Base-by-base conservation (phyloP, 2,329 filamentous ascomycete species). In the Aspergillus novoparasiticus region DNA sequence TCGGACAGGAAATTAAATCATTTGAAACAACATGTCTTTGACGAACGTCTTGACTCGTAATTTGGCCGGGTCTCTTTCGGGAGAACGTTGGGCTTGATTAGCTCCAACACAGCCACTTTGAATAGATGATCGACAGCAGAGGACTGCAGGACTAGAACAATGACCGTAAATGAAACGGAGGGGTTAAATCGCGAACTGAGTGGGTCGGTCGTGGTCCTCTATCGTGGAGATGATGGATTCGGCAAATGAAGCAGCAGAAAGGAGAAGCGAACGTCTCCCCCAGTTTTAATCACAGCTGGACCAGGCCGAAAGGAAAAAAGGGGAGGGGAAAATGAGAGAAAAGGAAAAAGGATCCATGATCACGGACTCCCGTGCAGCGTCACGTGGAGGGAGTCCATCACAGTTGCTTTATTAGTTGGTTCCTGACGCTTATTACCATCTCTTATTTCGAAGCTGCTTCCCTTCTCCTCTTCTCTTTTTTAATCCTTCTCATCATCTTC, bases 61-160 rank as follows among this genome's bases (percentile, higher is more conserved):
- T 32, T 28, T 32, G 28, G 48, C 48, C 28, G 48, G 28, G 48
- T n/a, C 26, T 51, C 48, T 51, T 46, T 51, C 48, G 48, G 48
- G 28, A 51, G 28, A 51, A 21, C 48, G 28, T 32, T 51, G 48
- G 16, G 30, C 28, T 51, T 51, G 28, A 34, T 51, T 51, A 51
- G 48, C 19, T 51, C 48, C 48, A 64, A 56, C 59, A 60, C 61
- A 62, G 61, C 65, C 64, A 67, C 64, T 56, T 34, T 45, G 19
- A 58, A 53, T 56, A 64, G 58, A 51, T 61, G 59, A 66, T 67
- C 59, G 56, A 64, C 61, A 54, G 26, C 16, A 50, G 26, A 9
- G 48, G 21, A 51, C 26, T 32, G 28, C 26, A 51, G 16, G 48
- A 51, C 48, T 10, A 23, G 48, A 51, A 51, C 45, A 28, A 14